Evolutionary conservation across 257 asterid genomes (phyloP).

Genomic region (Forsythia viridissima): DNA sequence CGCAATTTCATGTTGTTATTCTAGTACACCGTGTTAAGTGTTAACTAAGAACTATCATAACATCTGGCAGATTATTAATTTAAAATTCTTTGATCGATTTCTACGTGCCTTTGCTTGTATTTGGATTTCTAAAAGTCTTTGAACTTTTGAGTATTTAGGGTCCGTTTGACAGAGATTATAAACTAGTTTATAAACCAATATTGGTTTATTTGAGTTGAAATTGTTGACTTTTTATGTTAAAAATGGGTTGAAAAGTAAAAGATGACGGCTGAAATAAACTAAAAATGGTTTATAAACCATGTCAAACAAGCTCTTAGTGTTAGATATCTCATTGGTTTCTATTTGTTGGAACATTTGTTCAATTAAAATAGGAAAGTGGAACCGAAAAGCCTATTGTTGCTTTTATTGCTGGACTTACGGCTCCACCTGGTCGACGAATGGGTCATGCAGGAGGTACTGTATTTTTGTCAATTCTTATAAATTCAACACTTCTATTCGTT

Average conservation of each 20-base stretch:
- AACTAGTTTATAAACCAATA: too few species aligned
- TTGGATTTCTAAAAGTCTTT: background rate
- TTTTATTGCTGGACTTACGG: constrained; percentile 98
- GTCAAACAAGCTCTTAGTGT: too few species aligned
- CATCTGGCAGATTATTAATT: constrained; percentile 4
- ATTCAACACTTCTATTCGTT: constrained; percentile 6
- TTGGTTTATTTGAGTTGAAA: too few species aligned
- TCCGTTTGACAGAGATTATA: too few species aligned
- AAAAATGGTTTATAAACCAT: too few species aligned
- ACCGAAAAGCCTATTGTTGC: constrained; percentile 90
- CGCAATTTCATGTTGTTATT: background rate
- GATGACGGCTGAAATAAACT: too few species aligned
- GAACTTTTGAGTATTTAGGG: constrained; percentile 9
- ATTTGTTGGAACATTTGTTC: background rate
- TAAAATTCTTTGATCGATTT: background rate
- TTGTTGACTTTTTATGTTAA: too few species aligned
- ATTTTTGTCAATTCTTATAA: constrained; percentile 12
- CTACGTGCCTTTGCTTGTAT: background rate
- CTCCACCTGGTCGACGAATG: constrained; percentile 99
- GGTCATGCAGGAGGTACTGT: constrained; percentile 97
- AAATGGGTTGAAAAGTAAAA: too few species aligned
- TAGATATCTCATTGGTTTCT: constrained; percentile 1
- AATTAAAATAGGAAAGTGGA: constrained; percentile 73
- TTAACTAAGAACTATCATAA: background rate
- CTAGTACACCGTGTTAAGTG: background rate